Evolutionary conservation across 305 asterid species (phyloP), one percentile per base, ranked within the genome.

Genomic region (Fraxinus greggii): DNA sequence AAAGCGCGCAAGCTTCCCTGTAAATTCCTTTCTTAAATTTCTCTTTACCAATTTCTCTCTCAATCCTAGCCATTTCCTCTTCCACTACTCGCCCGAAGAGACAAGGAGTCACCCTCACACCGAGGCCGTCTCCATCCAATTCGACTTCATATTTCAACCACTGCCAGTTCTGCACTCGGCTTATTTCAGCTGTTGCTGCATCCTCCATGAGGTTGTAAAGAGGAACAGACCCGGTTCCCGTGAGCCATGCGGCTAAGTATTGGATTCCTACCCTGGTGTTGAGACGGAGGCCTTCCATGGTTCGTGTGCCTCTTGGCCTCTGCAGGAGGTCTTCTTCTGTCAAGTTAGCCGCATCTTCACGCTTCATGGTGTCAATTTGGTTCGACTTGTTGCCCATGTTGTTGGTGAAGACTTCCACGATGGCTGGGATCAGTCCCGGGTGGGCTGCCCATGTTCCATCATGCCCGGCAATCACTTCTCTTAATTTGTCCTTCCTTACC

Each of bases 391-490:
- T 82, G 28, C 89, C 87, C 97, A 95, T 92, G 84, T 84, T 63
- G 82, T 9, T 38, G 79, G 85, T 88, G 85, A 93, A 95, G 28
- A 92, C 97, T 70, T 93, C 92, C 81, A 77, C 83, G 56, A 93
- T 91, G 13, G 89, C 78, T 0, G 97, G 97, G 82, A 95, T 92
- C 9, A 95, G 84, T 21, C 99, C 98, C 0, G 99, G 99, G 88
- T 93, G 98, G 4, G 99, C 99, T 15, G 99, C 98, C 97, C 98
- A 95, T 0, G 99, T 95, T 28, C 99, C 99, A 51, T 95, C 99
- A 65, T 95, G 99, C 67, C 99, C 99, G 0, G 99, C 99, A 69
- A 77, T 86, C 77, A 91, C 99, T 86, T 95, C 98, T 70, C 97
- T 74, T 65, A 86, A 85, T 73, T 93, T 95, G 87, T 95, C 99